phyloP scores from a whole-genome alignment of 257 asterid species.

The Salvia rosmarinus region DNA sequence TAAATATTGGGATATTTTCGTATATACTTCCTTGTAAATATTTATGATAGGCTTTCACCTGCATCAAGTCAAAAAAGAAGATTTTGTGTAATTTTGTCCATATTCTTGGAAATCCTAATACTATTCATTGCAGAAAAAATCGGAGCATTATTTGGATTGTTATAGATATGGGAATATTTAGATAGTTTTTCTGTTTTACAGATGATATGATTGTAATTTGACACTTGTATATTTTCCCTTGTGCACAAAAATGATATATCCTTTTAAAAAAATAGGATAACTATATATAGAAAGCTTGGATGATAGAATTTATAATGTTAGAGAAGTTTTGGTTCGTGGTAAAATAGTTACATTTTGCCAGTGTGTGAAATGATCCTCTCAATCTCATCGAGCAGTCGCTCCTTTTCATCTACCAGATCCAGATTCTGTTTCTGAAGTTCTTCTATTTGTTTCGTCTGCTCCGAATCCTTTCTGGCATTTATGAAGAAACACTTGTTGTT shows the following conservation, averaged over 20 bases:
- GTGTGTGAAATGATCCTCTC: conserved; percentile 70
- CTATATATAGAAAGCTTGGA: background rate
- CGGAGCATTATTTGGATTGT: too few relatives aligned
- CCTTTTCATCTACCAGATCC: conserved; percentile 68
- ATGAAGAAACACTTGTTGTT: conserved; percentile 5
- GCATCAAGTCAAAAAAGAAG: too few relatives aligned
- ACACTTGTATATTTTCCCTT: background rate
- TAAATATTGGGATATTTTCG: too few relatives aligned
- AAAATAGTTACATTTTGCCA: conserved; percentile 37
- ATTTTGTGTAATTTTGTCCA: too few relatives aligned
- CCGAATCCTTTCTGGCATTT: conserved; percentile 79
- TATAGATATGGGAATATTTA: too few relatives aligned
- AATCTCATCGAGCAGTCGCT: conserved; percentile 75
- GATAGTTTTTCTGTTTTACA: background rate
- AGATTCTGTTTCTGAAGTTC: conserved; percentile 76
- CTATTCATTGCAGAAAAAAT: too few relatives aligned
- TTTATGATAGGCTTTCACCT: too few relatives aligned
- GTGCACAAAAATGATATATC: conserved; percentile 11
- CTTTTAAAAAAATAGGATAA: too few relatives aligned
- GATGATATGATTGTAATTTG: background rate
- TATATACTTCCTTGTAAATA: too few relatives aligned
- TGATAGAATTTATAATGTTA: background rate
- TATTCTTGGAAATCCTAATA: too few relatives aligned
- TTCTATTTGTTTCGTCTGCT: conserved; percentile 87
- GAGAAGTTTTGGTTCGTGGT: background rate